Evolutionary conservation across 495 filamentous ascomycete genomes (phyloP), one percentile per base, ranked within the genome.

Genomic region (Clohesyomyces aquaticus): DNA sequence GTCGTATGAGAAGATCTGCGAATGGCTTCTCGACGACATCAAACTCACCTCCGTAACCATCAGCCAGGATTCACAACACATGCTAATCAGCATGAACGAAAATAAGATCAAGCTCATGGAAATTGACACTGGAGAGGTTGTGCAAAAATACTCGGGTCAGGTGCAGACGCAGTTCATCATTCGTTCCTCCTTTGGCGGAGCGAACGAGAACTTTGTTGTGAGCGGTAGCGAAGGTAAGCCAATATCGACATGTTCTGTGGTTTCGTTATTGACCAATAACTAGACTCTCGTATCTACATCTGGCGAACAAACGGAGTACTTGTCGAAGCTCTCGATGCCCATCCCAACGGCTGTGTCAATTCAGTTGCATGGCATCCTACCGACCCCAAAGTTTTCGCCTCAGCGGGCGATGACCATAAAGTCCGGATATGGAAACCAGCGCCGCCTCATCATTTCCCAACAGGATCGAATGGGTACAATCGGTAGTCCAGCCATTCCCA

Each of bases 341-440:
- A 98, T 66, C 74, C 73, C 0, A 79, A 83, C 8, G 88, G 91
- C 11, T 88, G 84, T 55, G 93, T 95, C 55, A 98, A 96, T 75
- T 82, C 91, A n/a, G 89, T 96, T 32, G 82, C 89, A 6, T 98
- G 94, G 94, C 95, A 93, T 67, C 91, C 93, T 0, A 78, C 77
- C 2, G 81, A 96, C 72, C 87, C 91, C 3, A 82, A 83, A 62
- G 87, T 96, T 82, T 96, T 96, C 75, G 94, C 92, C 8, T 90
- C 91, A 11, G 92, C 90, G 61, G 93, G 94, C 3, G 94, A 98
- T 73, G 94, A 98, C 70, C 77, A 78, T 43, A 85, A 83, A 70
- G 87, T 98, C 55, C 86, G 89, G 74, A 96, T 98, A 19, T 66
- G 63, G 63, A 66, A 57, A 43, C 63, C 63, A 19, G 28, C 45